Evolutionary conservation across 306 rosid species (phyloP).

Genomic region (Comarum palustre): DNA sequence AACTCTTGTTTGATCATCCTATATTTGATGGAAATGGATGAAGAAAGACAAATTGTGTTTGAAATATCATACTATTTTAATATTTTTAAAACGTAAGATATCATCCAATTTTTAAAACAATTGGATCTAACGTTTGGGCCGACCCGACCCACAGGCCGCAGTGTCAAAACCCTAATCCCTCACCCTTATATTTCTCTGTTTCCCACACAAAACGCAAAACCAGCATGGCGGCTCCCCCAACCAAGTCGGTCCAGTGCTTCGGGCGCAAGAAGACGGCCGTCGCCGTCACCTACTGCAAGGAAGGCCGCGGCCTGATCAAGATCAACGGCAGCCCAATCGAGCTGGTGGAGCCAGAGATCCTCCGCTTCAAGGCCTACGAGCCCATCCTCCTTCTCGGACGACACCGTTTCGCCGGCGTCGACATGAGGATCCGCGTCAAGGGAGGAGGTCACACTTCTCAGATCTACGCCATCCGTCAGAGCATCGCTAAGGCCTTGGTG

Average conservation of each 20-base stretch:
- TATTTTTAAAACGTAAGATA: too few species aligned
- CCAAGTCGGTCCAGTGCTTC: conserved; percentile 48
- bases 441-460: conserved; percentile 55
- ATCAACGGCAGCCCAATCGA: conserved; percentile 54
- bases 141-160: conserved; percentile 20
- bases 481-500: conserved; percentile 55
- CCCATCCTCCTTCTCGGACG: conserved; percentile 50
- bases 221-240: conserved; percentile 28
- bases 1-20: neutral
- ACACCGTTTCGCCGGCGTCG: conserved; percentile 47
- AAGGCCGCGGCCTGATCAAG: conserved; percentile 49
- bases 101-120: too few species aligned
- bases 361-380: conserved; percentile 49
- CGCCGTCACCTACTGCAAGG: conserved; percentile 54
- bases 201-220: too few species aligned
- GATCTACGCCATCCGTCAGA: conserved; percentile 57
- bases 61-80: too few species aligned
- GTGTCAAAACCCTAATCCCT: neutral
- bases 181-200: neutral
- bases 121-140: too few species aligned
- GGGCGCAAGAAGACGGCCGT: conserved; percentile 56
- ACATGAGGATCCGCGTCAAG: conserved; percentile 51
- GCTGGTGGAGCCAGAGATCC: conserved; percentile 52
- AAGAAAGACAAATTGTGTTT: neutral
- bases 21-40: neutral